Percentiles rank a stretch among this genome's conserved stretches.
These are phyloP conservation scores for Amanita phalloides DNA, from an alignment of 768 basidiomycete genomes.

Conservation along the genomic window DNA sequence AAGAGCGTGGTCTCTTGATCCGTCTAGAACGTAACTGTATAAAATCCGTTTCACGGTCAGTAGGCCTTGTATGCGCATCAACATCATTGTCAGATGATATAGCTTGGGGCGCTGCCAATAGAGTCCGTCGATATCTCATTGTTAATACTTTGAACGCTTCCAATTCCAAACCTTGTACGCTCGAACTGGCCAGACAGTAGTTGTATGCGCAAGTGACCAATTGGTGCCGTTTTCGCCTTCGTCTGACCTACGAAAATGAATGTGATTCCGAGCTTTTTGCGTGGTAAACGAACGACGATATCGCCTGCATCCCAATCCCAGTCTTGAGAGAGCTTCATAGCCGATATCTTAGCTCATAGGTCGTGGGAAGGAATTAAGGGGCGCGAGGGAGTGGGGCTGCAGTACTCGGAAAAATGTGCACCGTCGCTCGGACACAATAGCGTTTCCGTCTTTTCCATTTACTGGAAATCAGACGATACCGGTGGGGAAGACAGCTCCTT, in stretches of 20 bases:
- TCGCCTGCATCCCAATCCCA: background rate
- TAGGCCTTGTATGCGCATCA: too few species aligned
- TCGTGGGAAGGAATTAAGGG: too few species aligned
- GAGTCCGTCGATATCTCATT: too few species aligned
- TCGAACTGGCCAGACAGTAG: background rate
- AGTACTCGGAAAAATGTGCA: too few species aligned
- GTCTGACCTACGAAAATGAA: constrained; percentile 1
- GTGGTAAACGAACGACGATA: background rate
- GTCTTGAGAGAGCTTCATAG: background rate
- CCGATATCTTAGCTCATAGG: too few species aligned
- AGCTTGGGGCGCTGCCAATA: background rate
- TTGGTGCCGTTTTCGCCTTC: constrained; percentile 1
- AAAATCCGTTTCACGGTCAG: background rate
- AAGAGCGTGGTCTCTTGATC: background rate
- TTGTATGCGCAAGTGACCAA: background rate
- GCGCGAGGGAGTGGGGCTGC: too few species aligned
- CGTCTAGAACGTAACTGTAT: background rate
- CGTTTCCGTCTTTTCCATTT: constrained; percentile 7
- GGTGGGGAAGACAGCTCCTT: background rate
- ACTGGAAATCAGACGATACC: constrained; percentile 7
- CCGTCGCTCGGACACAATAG: constrained; percentile 1
- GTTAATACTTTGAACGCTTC: background rate
- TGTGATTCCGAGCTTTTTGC: background rate
- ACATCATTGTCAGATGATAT: background rate
- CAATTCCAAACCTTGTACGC: background rate